phyloP scores from a whole-genome alignment of 805 yeast species.

The Jamesozyma jinghongensis region DNA sequence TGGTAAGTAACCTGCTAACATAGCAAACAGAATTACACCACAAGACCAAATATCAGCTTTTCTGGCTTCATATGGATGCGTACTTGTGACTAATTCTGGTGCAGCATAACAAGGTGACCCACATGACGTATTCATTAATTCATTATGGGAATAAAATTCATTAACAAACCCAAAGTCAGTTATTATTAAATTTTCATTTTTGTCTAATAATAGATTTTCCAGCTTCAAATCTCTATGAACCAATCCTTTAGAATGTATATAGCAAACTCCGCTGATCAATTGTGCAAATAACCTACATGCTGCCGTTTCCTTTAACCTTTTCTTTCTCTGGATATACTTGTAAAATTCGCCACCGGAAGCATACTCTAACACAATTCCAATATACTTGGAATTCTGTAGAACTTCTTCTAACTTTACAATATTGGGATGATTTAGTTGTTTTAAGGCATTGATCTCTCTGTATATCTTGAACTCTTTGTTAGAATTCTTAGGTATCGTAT shows the following conservation, averaged over 20 bases:
- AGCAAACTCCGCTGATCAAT: conserved; percentile 86
- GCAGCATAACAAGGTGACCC: conserved; percentile 99
- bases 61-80: conserved; percentile 83
- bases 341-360: conserved; percentile 97
- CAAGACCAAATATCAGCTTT: conserved; percentile 97
- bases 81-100: conserved; percentile 89
- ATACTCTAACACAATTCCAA: conserved; percentile 92
- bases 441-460: conserved; percentile 86
- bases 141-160: conserved; percentile 48
- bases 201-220: conserved; percentile 75
- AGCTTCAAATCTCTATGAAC: conserved; percentile 88
- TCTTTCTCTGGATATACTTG: conserved; percentile 79
- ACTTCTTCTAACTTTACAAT: conserved; percentile 90
- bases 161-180: conserved; percentile 95
- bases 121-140: conserved; percentile 87
- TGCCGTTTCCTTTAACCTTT: conserved; percentile 73
- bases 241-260: conserved; percentile 86
- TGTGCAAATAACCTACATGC: conserved; percentile 91
- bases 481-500: conserved; percentile 75
- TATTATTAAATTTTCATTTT: conserved; percentile 75
- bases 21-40: conserved; percentile 91
- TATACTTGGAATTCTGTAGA: conserved; percentile 85
- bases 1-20: conserved; percentile 95
- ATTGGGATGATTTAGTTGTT: conserved; percentile 83
- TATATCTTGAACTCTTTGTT: conserved; percentile 82